Percentiles rank a stretch among this genome's conserved stretches.
Evolutionary conservation across 495 filamentous ascomycete species (phyloP).

Genomic region (Aspergillus egyptiacus): DNA sequence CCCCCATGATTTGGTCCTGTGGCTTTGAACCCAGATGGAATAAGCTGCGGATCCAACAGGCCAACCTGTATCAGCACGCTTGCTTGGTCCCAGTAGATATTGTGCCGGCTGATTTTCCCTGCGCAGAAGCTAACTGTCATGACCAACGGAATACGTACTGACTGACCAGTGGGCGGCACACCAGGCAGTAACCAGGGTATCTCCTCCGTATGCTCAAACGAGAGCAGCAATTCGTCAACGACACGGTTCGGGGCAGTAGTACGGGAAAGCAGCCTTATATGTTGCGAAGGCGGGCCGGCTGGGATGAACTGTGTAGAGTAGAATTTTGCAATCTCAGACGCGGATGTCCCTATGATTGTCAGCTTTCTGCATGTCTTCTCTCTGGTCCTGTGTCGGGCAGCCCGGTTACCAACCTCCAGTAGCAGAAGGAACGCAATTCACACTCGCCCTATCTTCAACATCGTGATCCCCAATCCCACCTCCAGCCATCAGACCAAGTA

Average conservation of each 20-base stretch:
- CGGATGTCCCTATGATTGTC: constrained; percentile 18
- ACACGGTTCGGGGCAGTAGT: constrained; percentile 56
- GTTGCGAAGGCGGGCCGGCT: constrained; percentile 56
- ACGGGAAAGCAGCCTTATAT: constrained; percentile 62
- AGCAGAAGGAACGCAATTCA: constrained; percentile 28
- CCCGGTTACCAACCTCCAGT: constrained; percentile 49
- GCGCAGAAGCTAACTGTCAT: constrained; percentile 67
- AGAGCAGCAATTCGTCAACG: constrained; percentile 50
- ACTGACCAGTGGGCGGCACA: constrained; percentile 60
- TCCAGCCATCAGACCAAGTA: constrained; percentile 6
- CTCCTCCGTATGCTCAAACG: constrained; percentile 63
- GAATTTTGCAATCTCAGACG: constrained; percentile 48
- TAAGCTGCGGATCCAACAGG: constrained; percentile 55
- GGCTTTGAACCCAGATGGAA: constrained; percentile 34
- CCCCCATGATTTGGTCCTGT: constrained; percentile 26
- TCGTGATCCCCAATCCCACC: constrained; percentile 9
- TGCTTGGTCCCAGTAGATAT: constrained; percentile 83
- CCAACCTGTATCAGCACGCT: constrained; percentile 71
- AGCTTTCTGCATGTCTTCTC: not conserved
- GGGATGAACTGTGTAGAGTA: constrained; percentile 68
- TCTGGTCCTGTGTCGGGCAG: not conserved
- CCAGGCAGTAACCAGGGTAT: constrained; percentile 77
- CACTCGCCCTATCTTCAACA: constrained; percentile 6
- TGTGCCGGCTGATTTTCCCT: constrained; percentile 67
- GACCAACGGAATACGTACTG: constrained; percentile 62